Base-by-base conservation (phyloP, 805 yeast genomes). In the Nakazawaea populi region DNA sequence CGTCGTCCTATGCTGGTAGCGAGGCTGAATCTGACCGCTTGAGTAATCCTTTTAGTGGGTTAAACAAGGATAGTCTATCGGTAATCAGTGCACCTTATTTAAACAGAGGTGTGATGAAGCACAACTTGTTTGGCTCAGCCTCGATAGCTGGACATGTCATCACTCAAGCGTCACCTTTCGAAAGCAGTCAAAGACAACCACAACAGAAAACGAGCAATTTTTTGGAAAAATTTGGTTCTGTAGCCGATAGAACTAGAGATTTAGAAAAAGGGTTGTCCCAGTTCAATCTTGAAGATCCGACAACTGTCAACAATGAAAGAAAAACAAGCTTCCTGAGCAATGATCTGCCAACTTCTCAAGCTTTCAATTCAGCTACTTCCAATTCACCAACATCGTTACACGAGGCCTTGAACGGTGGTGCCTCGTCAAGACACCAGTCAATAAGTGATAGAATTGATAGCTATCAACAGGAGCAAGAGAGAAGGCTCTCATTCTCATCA, bases 171-270 rank as follows among this genome's bases (percentile, higher is more conserved):
- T 42, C 46, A 34, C 43, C 54, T 10, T 77, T 49, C 28, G 52
- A 72, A 46, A 76, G 76, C 1, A 74, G 73, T 31, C 75, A 70
- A 4, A 53, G 54, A 8, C 43, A 51, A 47, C 67, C 59, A 52
- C 42, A 12, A 38, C 46, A 29, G 37, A 34, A 42, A 2, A 56
- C 68, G 6, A 68, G 73, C 18, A 70, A 78, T 46, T 83, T 83
- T 58, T 67, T 83, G 54, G 83, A 80, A 55, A 82, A 82, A 64
- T 83, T 83, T 59, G 71, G 84, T 6, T 70, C 80, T 2, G 84
- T 83, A 14, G 84, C 86, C 6, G 88, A 83, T 51, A 84, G 85
- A 45, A 83, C 89, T 0, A 71, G 85, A 58, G 89, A 83, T 56
- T 71, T 82, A 43, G 88, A 83, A 57, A 69, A 70, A 48, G 75